These are phyloP conservation scores for Rugosomyces carneus DNA, from an alignment of 1,284 basidiomycete species.

Conservation along the genomic window DNA sequence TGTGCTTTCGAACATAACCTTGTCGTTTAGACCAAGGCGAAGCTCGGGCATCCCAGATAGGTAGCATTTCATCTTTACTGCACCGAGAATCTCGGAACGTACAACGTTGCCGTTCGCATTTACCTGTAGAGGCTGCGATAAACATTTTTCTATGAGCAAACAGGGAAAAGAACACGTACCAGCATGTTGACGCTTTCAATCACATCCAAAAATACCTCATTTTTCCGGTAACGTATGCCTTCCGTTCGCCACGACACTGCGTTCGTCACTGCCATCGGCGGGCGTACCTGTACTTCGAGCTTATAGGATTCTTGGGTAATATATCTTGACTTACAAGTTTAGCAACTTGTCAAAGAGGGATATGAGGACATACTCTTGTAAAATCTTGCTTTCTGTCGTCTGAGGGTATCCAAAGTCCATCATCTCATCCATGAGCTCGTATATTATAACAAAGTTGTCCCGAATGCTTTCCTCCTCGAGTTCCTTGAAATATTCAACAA, in stretches of 20 bases:
- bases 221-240: constrained; percentile 97
- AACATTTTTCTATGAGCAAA: not conserved
- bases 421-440: constrained; percentile 98
- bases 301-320: constrained; percentile 99
- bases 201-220: constrained; percentile 98
- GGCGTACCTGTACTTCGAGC: constrained; percentile 92
- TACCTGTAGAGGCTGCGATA: constrained; percentile 49
- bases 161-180: constrained; percentile 38
- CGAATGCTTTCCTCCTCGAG: constrained; percentile 98
- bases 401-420: constrained; percentile 99
- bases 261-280: constrained; percentile 97
- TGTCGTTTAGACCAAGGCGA: constrained; percentile 94
- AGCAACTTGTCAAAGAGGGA: not conserved
- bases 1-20: constrained; percentile 99
- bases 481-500: constrained; percentile 99
- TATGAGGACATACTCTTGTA: constrained; percentile 74
- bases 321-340: constrained; percentile 50
- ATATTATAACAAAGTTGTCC: constrained; percentile 98
- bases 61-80: constrained; percentile 99
- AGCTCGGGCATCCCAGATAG: constrained; percentile 98
- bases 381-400: constrained; percentile 98
- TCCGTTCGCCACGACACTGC: constrained; percentile 99
- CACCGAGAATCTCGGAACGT: constrained; percentile 94
- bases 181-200: constrained; percentile 97
- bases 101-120: constrained; percentile 98